Conservation (phyloP, 2,329 filamentous ascomycete species). For the Calonectria hongkongensis region DNA sequence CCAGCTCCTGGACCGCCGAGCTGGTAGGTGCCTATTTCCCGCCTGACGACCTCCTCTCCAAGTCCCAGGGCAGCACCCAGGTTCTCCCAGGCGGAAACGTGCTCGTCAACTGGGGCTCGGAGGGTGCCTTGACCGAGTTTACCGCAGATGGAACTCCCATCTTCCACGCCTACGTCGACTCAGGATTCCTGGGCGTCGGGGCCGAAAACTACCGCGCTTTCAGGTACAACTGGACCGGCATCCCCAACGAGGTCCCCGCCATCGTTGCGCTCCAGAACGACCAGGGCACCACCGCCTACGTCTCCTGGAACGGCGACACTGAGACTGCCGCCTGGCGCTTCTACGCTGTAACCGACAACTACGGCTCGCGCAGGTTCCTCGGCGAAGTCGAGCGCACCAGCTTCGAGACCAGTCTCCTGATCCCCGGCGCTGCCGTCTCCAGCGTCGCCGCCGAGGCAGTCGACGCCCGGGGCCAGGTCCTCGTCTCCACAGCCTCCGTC, state of each 20-base stretch:
- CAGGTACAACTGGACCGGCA: slow-evolving; percentile 71
- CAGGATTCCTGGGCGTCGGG: slow-evolving; percentile 56
- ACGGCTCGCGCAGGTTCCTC: slow-evolving; percentile 60
- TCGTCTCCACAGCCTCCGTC: slow-evolving; percentile 48
- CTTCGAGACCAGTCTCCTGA: slow-evolving; percentile 65
- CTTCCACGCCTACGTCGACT: slow-evolving; percentile 72
- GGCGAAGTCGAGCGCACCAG: slow-evolving; percentile 62
- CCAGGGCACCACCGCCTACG: slow-evolving; percentile 61
- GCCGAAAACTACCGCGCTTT: slow-evolving; percentile 74
- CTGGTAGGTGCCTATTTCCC: slow-evolving; percentile 69
- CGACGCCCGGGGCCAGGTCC: slow-evolving; percentile 46
- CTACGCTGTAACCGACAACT: slow-evolving; percentile 61
- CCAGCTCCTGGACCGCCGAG: slow-evolving; percentile 65
- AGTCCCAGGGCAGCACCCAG: slow-evolving; percentile 71
- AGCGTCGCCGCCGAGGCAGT: slow-evolving; percentile 53
- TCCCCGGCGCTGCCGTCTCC: slow-evolving; percentile 36
- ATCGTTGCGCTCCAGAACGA: slow-evolving; percentile 50
- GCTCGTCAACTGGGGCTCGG: slow-evolving; percentile 75
- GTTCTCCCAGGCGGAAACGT: slow-evolving; percentile 71
- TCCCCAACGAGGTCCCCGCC: slow-evolving; percentile 57
- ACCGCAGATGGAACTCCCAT: slow-evolving; percentile 66
- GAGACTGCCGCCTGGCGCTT: slow-evolving; percentile 69
- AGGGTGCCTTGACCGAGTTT: slow-evolving; percentile 69
- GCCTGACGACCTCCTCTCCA: slow-evolving; percentile 69
- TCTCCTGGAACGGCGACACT: slow-evolving; percentile 73